These are phyloP conservation scores for Platanthera zijinensis DNA, from an alignment of 106 monocot genomes.

Conservation along the genomic window DNA sequence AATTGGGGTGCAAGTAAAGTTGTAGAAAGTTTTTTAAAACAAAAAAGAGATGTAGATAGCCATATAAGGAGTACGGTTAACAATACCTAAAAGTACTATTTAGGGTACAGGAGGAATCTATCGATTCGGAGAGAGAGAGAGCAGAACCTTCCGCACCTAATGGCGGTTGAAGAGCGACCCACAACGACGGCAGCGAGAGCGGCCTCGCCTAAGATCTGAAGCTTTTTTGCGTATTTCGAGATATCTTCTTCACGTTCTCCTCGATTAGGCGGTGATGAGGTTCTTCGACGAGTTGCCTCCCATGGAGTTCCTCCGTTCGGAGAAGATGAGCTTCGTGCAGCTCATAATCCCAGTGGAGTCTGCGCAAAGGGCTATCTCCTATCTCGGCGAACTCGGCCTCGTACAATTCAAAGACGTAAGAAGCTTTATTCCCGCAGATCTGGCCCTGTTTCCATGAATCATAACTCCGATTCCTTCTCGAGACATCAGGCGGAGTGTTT, in stretches of 20 bases:
- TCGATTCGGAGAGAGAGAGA: neutral
- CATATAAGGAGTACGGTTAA: too few relatives aligned
- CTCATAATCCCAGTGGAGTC: conserved; percentile 90
- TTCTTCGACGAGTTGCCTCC: conserved; percentile 53
- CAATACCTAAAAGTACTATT: too few relatives aligned
- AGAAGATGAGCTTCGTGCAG: conserved; percentile 88
- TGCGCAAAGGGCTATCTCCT: conserved; percentile 64
- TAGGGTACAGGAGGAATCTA: too few relatives aligned
- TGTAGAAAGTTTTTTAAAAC: too few relatives aligned
- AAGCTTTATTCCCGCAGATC: conserved; percentile 2
- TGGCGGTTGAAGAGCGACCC: neutral
- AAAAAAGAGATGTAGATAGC: too few relatives aligned
- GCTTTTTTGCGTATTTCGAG: neutral
- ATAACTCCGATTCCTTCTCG: neutral
- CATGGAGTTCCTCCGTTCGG: conserved; percentile 87
- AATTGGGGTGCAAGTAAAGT: too few relatives aligned
- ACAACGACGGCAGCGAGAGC: neutral
- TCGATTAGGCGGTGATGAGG: conserved; percentile 22
- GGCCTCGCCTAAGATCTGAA: neutral
- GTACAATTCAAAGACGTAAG: conserved; percentile 91
- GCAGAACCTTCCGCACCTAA: neutral
- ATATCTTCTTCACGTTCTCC: neutral
- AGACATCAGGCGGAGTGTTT: neutral
- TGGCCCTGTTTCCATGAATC: conserved; percentile 4
- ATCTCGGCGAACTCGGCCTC: conserved; percentile 90